Evolutionary conservation across 805 yeast genomes (phyloP).

Genomic region (Metschnikowia peoriensis): DNA sequence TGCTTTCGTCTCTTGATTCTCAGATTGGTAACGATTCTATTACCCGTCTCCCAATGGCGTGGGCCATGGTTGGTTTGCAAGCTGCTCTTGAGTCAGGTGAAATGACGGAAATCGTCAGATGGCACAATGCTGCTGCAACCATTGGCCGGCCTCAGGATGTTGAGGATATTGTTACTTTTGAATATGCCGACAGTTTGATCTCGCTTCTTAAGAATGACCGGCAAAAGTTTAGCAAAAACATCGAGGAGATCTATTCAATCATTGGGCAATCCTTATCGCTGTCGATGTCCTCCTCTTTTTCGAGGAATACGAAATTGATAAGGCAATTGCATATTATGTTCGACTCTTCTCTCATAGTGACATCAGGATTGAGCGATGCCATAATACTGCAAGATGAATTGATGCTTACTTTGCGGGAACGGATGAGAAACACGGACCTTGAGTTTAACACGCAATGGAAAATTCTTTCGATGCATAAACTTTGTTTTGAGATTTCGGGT

Average conservation of each 20-base stretch:
- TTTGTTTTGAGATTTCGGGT: conserved; percentile 32
- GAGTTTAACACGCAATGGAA: conserved; percentile 58
- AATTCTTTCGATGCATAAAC: conserved; percentile 56
- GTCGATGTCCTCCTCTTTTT: conserved; percentile 37
- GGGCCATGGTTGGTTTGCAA: conserved; percentile 69
- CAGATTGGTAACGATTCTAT: conserved; percentile 22
- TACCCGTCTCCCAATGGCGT: conserved; percentile 44
- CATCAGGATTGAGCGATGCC: conserved; percentile 13
- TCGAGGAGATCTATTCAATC: conserved; percentile 51
- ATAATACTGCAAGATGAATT: conserved; percentile 13
- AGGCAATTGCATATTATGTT: conserved; percentile 36
- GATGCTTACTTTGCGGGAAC: conserved; percentile 23
- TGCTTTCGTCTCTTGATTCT: conserved; percentile 49
- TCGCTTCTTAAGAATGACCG: conserved; percentile 38
- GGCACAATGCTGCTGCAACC: conserved; percentile 57
- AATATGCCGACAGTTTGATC: conserved; percentile 62
- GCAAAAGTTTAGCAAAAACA: conserved; percentile 33
- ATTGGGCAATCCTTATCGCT: conserved; percentile 59
- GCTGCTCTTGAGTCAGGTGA: conserved; percentile 71
- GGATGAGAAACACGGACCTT: conserved; percentile 38
- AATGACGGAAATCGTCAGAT: conserved; percentile 45
- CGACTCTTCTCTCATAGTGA: conserved; percentile 30
- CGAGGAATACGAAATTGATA: conserved; percentile 37
- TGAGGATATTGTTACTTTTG: conserved; percentile 57
- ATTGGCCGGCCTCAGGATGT: conserved; percentile 41